Evolutionary conservation across 1,284 basidiomycete species (phyloP).

Genomic region (Stygiomarasmius scandens): DNA sequence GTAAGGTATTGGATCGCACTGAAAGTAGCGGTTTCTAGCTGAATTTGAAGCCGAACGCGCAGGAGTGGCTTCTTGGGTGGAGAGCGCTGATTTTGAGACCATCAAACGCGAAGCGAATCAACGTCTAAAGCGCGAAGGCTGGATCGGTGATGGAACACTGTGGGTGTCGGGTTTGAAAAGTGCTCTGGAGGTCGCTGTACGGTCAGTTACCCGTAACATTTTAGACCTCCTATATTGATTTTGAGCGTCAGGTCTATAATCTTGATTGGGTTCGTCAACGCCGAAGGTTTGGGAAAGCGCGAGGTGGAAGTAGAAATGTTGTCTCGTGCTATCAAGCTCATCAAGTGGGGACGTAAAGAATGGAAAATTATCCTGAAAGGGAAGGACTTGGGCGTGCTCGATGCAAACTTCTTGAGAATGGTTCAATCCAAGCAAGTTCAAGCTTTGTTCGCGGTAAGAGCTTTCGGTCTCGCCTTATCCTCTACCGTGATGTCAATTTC

Average conservation of each 20-base stretch:
- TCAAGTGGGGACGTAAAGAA: constrained; percentile 40
- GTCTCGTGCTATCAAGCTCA: constrained; percentile 35
- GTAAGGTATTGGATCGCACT: too few species aligned
- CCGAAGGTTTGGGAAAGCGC: too few species aligned
- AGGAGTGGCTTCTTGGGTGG: constrained; percentile 34
- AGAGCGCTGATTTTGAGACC: constrained; percentile 15
- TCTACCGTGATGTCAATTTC: too few species aligned
- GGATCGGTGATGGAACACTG: constrained; percentile 26
- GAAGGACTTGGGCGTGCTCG: constrained; percentile 31
- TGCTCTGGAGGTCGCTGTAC: constrained; percentile 41
- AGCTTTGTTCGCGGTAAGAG: constrained; percentile 8
- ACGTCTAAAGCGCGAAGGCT: constrained; percentile 36
- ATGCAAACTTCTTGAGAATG: constrained; percentile 31
- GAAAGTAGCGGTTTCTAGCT: constrained; percentile 26
- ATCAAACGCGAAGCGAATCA: constrained; percentile 35
- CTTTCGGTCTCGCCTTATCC: background rate
- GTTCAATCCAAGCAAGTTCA: constrained; percentile 24
- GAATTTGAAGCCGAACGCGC: constrained; percentile 28
- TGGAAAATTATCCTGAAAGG: constrained; percentile 35
- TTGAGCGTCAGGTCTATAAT: too few species aligned
- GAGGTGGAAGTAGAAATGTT: constrained; percentile 30
- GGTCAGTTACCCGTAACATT: constrained; percentile 35
- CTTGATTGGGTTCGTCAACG: constrained; percentile 5
- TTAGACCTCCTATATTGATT: too few species aligned
- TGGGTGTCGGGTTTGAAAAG: constrained; percentile 26